A percentile compares a stretch with the other conserved stretches of the same genome.
These are phyloP conservation scores for Rhodotorula sp. DNA, from an alignment of 1,284 basidiomycete species.

Conservation along the genomic window DNA sequence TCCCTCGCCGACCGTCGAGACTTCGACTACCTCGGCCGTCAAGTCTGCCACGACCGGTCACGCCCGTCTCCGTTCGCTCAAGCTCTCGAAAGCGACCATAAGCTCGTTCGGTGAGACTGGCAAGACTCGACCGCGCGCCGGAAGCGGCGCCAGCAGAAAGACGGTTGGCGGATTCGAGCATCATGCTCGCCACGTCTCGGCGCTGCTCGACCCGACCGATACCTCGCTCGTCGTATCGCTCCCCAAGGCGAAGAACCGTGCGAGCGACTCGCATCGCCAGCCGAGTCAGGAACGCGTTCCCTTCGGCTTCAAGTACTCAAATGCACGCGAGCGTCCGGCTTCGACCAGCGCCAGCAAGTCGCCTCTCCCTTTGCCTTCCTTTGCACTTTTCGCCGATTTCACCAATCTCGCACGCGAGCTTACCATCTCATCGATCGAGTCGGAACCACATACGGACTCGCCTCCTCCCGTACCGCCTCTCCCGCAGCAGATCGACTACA, in stretches of 20 bases:
- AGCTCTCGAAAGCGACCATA: slow-evolving; percentile 20
- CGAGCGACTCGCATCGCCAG: neutral
- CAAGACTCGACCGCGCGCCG: neutral
- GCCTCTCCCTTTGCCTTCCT: neutral
- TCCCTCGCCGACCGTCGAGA: slow-evolving; percentile 1
- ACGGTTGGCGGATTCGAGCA: slow-evolving; percentile 31
- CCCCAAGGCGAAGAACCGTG: slow-evolving; percentile 6
- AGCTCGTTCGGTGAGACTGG: neutral
- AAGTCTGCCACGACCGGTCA: slow-evolving; percentile 12
- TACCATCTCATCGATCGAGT: slow-evolving; percentile 1
- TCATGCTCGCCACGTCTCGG: slow-evolving; percentile 1
- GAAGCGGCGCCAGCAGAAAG: slow-evolving; percentile 13
- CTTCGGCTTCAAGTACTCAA: slow-evolving; percentile 13
- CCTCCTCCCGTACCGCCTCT: neutral
- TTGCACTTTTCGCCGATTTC: neutral
- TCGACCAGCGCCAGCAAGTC: neutral
- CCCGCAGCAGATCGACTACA: slow-evolving; percentile 25
- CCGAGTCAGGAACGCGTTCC: neutral
- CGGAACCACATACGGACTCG: neutral
- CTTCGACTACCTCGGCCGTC: slow-evolving; percentile 8
- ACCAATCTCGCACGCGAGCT: slow-evolving; percentile 15
- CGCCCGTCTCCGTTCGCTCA: slow-evolving; percentile 34
- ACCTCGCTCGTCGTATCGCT: slow-evolving; percentile 18
- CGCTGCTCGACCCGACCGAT: slow-evolving; percentile 9
- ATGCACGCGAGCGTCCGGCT: neutral